These are phyloP conservation scores for Glonium stellatum DNA, from an alignment of 495 filamentous ascomycete species.

Conservation along the genomic window DNA sequence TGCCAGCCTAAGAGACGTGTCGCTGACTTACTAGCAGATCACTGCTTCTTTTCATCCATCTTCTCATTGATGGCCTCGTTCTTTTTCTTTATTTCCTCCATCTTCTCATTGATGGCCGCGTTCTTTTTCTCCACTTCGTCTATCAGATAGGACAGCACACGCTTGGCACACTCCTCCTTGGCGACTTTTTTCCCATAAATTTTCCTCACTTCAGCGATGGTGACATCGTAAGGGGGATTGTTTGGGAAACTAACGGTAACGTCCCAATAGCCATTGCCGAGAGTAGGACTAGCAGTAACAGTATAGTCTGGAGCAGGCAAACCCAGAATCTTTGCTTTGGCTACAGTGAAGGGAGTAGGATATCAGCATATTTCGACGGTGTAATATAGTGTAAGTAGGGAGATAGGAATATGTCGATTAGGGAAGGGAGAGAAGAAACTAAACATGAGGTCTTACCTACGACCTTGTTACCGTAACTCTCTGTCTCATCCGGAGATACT, in stretches of 20 bases:
- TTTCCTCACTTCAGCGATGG: slow-evolving; percentile 37
- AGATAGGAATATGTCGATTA: not conserved
- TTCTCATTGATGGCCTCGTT: too few relatives aligned
- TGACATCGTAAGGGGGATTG: slow-evolving; percentile 13
- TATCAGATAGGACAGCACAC: slow-evolving; percentile 34
- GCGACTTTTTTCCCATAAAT: slow-evolving; percentile 45
- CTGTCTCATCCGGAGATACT: too few relatives aligned
- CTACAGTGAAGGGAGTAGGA: not conserved
- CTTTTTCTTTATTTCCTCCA: too few relatives aligned
- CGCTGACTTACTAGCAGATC: not conserved
- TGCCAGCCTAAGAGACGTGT: not conserved
- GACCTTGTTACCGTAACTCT: not conserved
- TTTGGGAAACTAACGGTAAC: slow-evolving; percentile 21
- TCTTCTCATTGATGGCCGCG: slow-evolving; percentile 2
- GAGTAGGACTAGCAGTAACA: not conserved
- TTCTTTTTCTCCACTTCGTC: slow-evolving; percentile 28
- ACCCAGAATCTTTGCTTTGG: not conserved
- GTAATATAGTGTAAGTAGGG: not conserved
- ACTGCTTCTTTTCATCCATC: too few relatives aligned
- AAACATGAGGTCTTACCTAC: not conserved
- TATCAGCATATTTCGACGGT: not conserved
- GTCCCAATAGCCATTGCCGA: slow-evolving; percentile 24
- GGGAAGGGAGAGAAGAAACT: not conserved
- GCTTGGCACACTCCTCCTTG: slow-evolving; percentile 41
- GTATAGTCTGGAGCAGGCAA: slow-evolving; percentile 1